phyloP scores from a whole-genome alignment of 2,329 filamentous ascomycete genomes.

The Pseudopithomyces chartarum region DNA sequence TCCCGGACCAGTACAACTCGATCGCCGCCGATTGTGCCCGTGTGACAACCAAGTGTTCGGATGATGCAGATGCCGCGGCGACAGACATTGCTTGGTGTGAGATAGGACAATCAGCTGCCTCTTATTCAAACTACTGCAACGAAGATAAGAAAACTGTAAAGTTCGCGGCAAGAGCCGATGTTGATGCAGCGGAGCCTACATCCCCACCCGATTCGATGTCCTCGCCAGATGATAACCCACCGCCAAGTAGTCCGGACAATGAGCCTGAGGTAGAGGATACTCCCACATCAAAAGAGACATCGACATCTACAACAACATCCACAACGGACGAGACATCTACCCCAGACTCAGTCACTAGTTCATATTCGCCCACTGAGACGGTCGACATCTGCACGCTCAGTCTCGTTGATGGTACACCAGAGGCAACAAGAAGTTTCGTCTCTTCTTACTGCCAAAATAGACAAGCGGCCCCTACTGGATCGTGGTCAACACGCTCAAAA shows the following conservation, averaged over 20 bases:
- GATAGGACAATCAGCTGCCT: background rate
- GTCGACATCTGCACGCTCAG: background rate
- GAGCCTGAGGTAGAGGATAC: too few species aligned
- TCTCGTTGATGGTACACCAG: background rate
- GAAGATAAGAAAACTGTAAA: background rate
- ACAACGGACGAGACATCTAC: too few species aligned
- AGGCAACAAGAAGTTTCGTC: background rate
- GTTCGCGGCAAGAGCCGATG: background rate
- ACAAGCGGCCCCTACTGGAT: background rate
- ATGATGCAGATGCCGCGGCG: background rate
- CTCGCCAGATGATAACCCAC: too few species aligned
- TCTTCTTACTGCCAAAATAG: background rate
- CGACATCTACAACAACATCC: too few species aligned
- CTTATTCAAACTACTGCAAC: background rate
- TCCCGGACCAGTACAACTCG: conserved; percentile 7
- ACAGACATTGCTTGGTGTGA: background rate
- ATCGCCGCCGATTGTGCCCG: background rate
- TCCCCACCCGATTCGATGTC: too few species aligned
- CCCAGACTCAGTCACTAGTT: too few species aligned
- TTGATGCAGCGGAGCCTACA: background rate
- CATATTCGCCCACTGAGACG: too few species aligned
- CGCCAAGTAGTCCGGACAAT: too few species aligned
- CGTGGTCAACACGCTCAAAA: background rate
- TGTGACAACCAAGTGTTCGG: background rate
- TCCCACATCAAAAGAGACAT: too few species aligned